These are phyloP conservation scores for Ramularia endophylla DNA, from an alignment of 2,329 filamentous ascomycete species.

Conservation along the genomic window DNA sequence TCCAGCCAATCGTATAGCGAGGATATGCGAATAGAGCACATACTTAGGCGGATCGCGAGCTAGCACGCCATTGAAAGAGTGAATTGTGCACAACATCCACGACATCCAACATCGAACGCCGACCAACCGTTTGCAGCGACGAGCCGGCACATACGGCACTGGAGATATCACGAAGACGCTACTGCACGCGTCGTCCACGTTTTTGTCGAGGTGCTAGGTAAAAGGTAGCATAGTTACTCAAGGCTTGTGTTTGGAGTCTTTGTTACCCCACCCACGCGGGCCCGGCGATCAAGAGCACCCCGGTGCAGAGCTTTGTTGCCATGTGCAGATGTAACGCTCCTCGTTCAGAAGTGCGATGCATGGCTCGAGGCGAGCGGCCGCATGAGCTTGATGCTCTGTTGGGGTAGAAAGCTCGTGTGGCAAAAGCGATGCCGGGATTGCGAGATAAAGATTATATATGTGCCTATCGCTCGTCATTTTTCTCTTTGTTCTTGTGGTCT, in stretches of 20 bases:
- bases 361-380: constrained; percentile 12
- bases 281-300: constrained; percentile 2
- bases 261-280: constrained; percentile 8
- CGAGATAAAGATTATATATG: constrained; percentile 12
- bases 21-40: neutral
- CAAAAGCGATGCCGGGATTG: constrained; percentile 17
- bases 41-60: constrained; percentile 3
- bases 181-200: constrained; percentile 7
- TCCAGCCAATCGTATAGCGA: neutral
- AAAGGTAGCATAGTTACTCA: constrained; percentile 1
- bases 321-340: no score
- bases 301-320: constrained; percentile 1
- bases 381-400: constrained; percentile 7
- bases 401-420: no score
- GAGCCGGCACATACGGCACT: constrained; percentile 3
- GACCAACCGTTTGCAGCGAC: neutral
- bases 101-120: neutral
- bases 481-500: constrained; percentile 3
- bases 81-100: neutral
- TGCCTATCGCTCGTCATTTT: constrained; percentile 5
- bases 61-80: constrained; percentile 1
- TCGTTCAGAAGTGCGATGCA: neutral
- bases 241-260: constrained; percentile 3
- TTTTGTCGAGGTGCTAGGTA: neutral
- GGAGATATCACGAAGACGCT: neutral